Percentiles rank a stretch among this genome's conserved stretches.
Evolutionary conservation across 2,329 filamentous ascomycete species (phyloP).

Genomic region (Rhinocladiella mackenziei): DNA sequence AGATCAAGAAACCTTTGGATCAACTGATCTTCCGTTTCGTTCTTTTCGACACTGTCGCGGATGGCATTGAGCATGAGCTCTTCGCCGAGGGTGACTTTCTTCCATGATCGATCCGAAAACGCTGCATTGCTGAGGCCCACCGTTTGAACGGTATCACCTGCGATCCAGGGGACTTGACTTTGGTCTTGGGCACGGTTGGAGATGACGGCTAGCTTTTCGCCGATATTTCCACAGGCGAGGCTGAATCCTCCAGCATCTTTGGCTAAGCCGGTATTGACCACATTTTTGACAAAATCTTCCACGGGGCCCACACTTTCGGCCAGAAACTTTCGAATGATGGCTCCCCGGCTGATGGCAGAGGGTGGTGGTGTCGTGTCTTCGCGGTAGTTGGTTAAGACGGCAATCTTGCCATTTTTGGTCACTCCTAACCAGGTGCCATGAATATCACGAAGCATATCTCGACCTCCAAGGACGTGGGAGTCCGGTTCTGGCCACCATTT

Average conservation of each 20-base stretch:
- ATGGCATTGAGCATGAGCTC: constrained; percentile 50
- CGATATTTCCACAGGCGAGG: constrained; percentile 55
- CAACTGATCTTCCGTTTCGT: constrained; percentile 48
- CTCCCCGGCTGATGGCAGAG: constrained; percentile 51
- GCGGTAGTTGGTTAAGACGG: constrained; percentile 62
- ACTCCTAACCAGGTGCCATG: constrained; percentile 64
- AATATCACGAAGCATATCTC: constrained; percentile 56
- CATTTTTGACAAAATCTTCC: constrained; percentile 50
- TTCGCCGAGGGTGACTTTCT: constrained; percentile 59
- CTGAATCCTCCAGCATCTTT: constrained; percentile 61
- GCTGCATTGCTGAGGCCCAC: constrained; percentile 59
- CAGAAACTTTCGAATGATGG: constrained; percentile 59
- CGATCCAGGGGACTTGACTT: constrained; percentile 51
- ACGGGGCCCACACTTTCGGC: constrained; percentile 44
- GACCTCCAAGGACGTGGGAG: constrained; percentile 55
- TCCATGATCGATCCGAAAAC: constrained; percentile 58
- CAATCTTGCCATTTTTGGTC: constrained; percentile 57
- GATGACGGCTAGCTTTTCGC: constrained; percentile 55
- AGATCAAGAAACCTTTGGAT: constrained; percentile 51
- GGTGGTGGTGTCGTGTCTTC: constrained; percentile 48
- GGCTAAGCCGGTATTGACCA: constrained; percentile 53
- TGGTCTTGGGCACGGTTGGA: constrained; percentile 57
- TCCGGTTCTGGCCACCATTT: constrained; percentile 58
- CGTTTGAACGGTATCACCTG: constrained; percentile 47
- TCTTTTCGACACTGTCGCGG: constrained; percentile 39